These are phyloP conservation scores for Tritrichomonas musculus DNA, from an alignment of 208 protist genomes.

Conservation along the genomic window DNA sequence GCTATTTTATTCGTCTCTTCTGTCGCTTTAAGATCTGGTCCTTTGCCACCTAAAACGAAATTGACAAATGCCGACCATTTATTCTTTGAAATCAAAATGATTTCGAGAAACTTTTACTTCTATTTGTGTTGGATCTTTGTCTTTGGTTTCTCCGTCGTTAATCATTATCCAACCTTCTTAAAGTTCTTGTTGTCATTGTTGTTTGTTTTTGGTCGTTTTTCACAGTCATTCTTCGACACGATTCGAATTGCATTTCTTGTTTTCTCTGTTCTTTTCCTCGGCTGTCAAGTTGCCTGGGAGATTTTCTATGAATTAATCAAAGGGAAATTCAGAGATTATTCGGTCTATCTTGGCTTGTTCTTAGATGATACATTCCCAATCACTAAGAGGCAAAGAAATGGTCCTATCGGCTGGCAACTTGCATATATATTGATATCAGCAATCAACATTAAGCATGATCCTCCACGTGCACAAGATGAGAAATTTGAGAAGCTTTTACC, in stretches of 20 bases:
- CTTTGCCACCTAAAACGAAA: not conserved
- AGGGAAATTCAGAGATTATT: not conserved
- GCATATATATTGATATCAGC: not conserved
- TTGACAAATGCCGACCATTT: not conserved
- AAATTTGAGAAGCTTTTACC: not conserved
- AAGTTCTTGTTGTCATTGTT: not conserved
- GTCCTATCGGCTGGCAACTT: not conserved
- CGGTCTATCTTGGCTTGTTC: not conserved
- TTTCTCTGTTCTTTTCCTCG: not conserved
- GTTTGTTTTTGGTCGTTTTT: not conserved
- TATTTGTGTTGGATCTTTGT: slow-evolving; percentile 22
- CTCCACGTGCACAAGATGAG: not conserved
- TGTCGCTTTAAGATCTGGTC: not conserved
- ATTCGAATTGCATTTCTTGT: not conserved
- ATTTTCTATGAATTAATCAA: not conserved
- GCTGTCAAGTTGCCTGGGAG: not conserved
- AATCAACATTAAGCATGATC: not conserved
- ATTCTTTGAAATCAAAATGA: not conserved
- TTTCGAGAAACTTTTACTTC: not conserved
- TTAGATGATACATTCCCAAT: not conserved
- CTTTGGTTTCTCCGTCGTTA: not conserved
- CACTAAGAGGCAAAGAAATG: not conserved
- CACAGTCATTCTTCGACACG: not conserved
- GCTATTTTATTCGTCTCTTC: not conserved
- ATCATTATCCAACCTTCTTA: not conserved